Evolutionary conservation across 192 early-diverging fungal genomes (phyloP), one percentile per base, ranked within the genome.

Genomic region (Diversispora eburnea): DNA sequence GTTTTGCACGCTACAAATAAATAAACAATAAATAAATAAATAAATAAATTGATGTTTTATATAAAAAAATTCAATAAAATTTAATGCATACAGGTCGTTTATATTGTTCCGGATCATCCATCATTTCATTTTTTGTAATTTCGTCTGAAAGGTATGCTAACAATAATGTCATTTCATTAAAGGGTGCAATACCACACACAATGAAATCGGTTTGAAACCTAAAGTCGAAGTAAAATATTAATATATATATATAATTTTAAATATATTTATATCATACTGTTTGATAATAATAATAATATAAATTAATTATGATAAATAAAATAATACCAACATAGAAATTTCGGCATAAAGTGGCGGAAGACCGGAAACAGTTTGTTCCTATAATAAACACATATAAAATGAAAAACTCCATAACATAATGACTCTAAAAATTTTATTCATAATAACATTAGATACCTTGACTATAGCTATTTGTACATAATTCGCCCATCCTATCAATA

Each of bases 401-500:
- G 67, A 3, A 69, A 25, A 42, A n/a, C n/a, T n/a, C n/a, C 41
- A 70, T 74, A 49, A 74, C 17, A 74, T 74, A 25, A 15, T 51
- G 25, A 2, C 2, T 1, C 73, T 47, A 73, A 46, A 46, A 46
- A 67, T 22, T 22, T 13, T 48, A 8, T 10, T n/a, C 73, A 73
- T 8, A 7, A 73, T 8, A 7, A 75, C 61, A 54, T 63, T 12
- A 48, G 0, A 20, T 73, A 84, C 90, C 71, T 88, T 90, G 42
- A 99, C 85, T 3, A 83, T 80, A 15, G 92, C 92, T 10, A 97
- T 84, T 75, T 93, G 96, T 49, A 99, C 92, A 67, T 84, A 87
- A 75, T 98, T 91, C 8, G 93, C 98, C 98, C 98, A 99, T 0
- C 94, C 98, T 68, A 98, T 89, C 17, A 98, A 75, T 54, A 99